Conservation (phyloP, 192 early-diverging fungal species). For the Coemansia asiatica region DNA sequence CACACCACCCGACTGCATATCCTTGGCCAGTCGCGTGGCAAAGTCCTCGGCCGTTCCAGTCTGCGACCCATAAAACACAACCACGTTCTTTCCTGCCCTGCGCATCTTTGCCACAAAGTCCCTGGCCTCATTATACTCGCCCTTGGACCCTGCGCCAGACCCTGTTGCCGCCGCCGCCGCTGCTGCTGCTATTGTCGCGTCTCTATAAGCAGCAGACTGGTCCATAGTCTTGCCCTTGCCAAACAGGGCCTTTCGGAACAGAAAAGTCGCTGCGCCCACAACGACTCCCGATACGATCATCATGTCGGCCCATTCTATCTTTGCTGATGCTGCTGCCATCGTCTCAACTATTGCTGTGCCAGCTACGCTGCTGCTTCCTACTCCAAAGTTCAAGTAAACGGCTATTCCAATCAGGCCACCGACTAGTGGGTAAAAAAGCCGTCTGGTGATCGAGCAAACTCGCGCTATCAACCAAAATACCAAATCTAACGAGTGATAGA, state of each 20-base stretch:
- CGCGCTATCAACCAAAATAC: slow-evolving; percentile 37
- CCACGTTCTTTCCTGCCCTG: slow-evolving; percentile 66
- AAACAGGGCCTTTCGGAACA: slow-evolving; percentile 53
- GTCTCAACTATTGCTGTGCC: slow-evolving; percentile 6
- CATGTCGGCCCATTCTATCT: slow-evolving; percentile 53
- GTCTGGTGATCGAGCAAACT: slow-evolving; percentile 14
- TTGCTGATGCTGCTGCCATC: slow-evolving; percentile 14
- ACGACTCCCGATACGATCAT: slow-evolving; percentile 51
- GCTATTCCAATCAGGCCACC: slow-evolving; percentile 15
- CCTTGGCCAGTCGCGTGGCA: slow-evolving; percentile 86
- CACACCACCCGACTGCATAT: slow-evolving; percentile 65
- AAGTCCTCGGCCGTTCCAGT: slow-evolving; percentile 99
- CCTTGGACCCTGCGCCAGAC: not conserved
- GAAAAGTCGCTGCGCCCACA: slow-evolving; percentile 48
- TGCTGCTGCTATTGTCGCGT: too few species aligned
- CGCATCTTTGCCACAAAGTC: slow-evolving; percentile 58
- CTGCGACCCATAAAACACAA: slow-evolving; percentile 96
- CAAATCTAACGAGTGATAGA: slow-evolving; percentile 49
- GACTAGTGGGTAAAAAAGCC: slow-evolving; percentile 25
- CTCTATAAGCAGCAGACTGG: slow-evolving; percentile 24
- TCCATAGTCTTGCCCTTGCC: slow-evolving; percentile 16
- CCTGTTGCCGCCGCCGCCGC: slow-evolving; percentile 16
- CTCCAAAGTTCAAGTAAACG: slow-evolving; percentile 11
- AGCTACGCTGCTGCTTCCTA: slow-evolving; percentile 6
- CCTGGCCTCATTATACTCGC: slow-evolving; percentile 32